Evolutionary conservation across 2,329 filamentous ascomycete genomes (phyloP), one percentile per base, ranked within the genome.

Genomic region (Nemania bipapillata): DNA sequence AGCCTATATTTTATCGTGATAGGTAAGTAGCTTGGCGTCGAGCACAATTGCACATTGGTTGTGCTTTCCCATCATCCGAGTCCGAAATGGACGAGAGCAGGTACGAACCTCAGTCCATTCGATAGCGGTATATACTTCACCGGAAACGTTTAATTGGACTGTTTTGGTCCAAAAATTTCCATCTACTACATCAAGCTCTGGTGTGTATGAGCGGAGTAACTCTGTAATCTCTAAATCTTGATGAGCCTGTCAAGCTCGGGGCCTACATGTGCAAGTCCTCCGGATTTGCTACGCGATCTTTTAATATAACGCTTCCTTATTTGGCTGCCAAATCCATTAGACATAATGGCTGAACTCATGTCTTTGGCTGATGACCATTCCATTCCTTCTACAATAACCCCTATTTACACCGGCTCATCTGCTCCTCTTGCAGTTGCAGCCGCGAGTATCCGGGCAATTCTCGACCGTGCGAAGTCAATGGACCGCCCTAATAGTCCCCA

Each of bases 391-490:
- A 49, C 53, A 12, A 42, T 63, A 28, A 54, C 45, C 3, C 22
- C 67, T 8, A 42, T 57, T 26, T 60, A 49, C 50, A 47, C 32
- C 3, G 49, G 42, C n/a, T 32, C 50, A 22, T 60, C 67, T 35
- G 30, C 42, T 45, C 35, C 57, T 17, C 56, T 60, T 17, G 56
- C 60, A 35, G 12, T 42, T 8, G 22, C 58, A 12, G 57, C 57
- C n/a, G 20, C 32, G 26, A 30, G 54, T 15, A 62, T 66, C 17
- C 54, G 24, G 17, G 45, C 37, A 42, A 47, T 66, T 24, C 62
- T 68, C 22, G 50, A 63, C 22, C 70, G 70, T 26, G 50, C 59
- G 6, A 63, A 65, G 22, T 72, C 70, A 20, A 65, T 30, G 40
- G 12, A 42, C 17, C 40, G 57, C 47, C 26, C n/a, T 15, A 22